Evolutionary conservation across 768 basidiomycete genomes (phyloP), one percentile per base, ranked within the genome.

Genomic region (Xerocomellus chrysenteron): DNA sequence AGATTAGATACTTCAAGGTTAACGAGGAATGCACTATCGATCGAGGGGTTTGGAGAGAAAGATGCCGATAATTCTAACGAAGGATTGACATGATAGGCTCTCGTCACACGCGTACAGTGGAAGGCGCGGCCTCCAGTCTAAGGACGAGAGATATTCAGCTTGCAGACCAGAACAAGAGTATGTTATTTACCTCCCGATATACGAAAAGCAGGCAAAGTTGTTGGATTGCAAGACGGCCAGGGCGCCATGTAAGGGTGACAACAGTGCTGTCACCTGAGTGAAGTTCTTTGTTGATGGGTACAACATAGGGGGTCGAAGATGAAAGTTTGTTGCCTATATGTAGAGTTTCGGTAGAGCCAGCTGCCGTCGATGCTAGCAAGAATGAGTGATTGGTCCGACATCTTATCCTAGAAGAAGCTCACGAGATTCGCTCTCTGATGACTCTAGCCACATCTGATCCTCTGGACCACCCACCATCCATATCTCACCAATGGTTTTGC

Each of bases 381-480:
- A 24, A 40, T 70, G 36, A 68, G 39, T 21, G 13, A 28, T 16
- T 26, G 33, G 21, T 45, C 33, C 28, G 10, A 32, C 32, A 10
- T 45, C 45, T 42, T 21, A 19, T 50, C 37, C 39, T 13, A 19
- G 45, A 19, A 41, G 39, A 54, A 48, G 50, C 65, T 60, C 52
- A 68, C 71, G 40, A 36, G 49, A 26, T 37, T 52, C 52, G 30
- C 62, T 56, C 1, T 73, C 75, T 24, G 61, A 47, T 24, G 58
- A 57, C 39, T 60, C 69, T 2, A 86, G 52, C 82, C 83, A 86
- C n/a, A 90, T 64, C 59, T 82, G 85, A 63, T 89, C 87, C 17
- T 82, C 81, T 21, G 76, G 67, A 30, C 80, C 85, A 46, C 78
- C 62, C 3, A 92, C 74, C 58, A 88, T 68, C 88, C 90, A 90